These are phyloP conservation scores for Shiraia bambusicola DNA, from an alignment of 2,329 filamentous ascomycete genomes.

Conservation along the genomic window DNA sequence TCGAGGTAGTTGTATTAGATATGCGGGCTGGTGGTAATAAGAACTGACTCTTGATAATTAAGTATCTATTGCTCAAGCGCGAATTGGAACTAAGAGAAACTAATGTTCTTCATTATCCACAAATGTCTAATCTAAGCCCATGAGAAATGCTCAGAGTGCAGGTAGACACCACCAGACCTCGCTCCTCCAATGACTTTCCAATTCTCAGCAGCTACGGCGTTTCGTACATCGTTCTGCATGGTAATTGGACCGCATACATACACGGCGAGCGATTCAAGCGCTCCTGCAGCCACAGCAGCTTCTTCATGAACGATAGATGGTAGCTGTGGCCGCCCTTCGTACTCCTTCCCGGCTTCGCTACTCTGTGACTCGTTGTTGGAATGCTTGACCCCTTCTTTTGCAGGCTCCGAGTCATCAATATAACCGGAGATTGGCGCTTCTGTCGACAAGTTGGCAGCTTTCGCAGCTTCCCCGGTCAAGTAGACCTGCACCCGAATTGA, in stretches of 20 bases:
- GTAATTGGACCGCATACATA: slow-evolving; percentile 49
- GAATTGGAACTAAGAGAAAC: too few species aligned
- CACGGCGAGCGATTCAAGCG: slow-evolving; percentile 32
- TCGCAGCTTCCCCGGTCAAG: slow-evolving; percentile 27
- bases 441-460: slow-evolving; percentile 1
- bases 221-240: slow-evolving; percentile 52
- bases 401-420: neutral
- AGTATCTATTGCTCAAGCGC: too few species aligned
- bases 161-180: slow-evolving; percentile 43
- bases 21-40: too few species aligned
- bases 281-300: slow-evolving; percentile 13
- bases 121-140: slow-evolving; percentile 15
- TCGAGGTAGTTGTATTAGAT: too few species aligned
- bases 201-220: slow-evolving; percentile 51
- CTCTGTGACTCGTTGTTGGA: neutral
- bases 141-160: slow-evolving; percentile 52
- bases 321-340: slow-evolving; percentile 40
- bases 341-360: slow-evolving; percentile 18
- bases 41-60: too few species aligned
- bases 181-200: slow-evolving; percentile 36
- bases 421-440: neutral
- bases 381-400: slow-evolving; percentile 14
- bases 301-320: slow-evolving; percentile 28
- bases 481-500: slow-evolving; percentile 25
- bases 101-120: too few species aligned